A percentile compares a stretch with the other conserved stretches of the same genome.
Evolutionary conservation across 169 alveolate species (phyloP).

Genomic region (Eimeria necatrix): DNA sequence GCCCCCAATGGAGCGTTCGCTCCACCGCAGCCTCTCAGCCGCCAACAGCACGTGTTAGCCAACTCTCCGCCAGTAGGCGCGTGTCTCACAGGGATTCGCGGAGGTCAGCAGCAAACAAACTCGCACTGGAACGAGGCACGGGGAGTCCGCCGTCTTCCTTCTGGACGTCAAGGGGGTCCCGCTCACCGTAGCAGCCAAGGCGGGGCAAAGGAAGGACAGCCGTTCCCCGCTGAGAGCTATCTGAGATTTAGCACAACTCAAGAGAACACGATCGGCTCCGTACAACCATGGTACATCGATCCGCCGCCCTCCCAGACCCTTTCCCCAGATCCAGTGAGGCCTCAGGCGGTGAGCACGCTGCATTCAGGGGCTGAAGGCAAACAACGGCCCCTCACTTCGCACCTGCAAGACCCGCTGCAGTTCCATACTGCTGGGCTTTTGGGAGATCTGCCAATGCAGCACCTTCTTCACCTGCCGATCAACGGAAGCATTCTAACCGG

Average conservation of each 20-base stretch:
- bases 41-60: slow-evolving; percentile 16
- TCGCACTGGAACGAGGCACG: slow-evolving; percentile 39
- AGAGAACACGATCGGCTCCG: slow-evolving; percentile 29
- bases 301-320: slow-evolving; percentile 51
- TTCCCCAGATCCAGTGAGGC: slow-evolving; percentile 34
- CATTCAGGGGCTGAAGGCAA: slow-evolving; percentile 38
- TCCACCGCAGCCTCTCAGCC: slow-evolving; percentile 49
- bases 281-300: slow-evolving; percentile 41
- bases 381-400: slow-evolving; percentile 40
- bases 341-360: slow-evolving; percentile 46
- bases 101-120: slow-evolving; percentile 36
- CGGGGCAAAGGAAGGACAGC: slow-evolving; percentile 73
- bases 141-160: slow-evolving; percentile 32
- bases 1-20: slow-evolving; percentile 43
- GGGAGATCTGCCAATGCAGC: slow-evolving; percentile 66
- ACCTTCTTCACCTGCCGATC: slow-evolving; percentile 61
- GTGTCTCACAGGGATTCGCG: slow-evolving; percentile 59
- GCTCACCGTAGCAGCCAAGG: slow-evolving; percentile 61
- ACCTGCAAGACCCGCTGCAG: slow-evolving; percentile 46
- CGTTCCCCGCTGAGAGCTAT: slow-evolving; percentile 63
- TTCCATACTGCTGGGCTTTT: slow-evolving; percentile 49
- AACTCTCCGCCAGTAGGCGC: slow-evolving; percentile 52
- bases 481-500: slow-evolving; percentile 57
- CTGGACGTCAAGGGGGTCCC: slow-evolving; percentile 57
- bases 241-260: slow-evolving; percentile 51